Evolutionary conservation across 148 eudicot genomes (phyloP), one percentile per base, ranked within the genome.

Genomic region (Camellia lanceoleosa): DNA sequence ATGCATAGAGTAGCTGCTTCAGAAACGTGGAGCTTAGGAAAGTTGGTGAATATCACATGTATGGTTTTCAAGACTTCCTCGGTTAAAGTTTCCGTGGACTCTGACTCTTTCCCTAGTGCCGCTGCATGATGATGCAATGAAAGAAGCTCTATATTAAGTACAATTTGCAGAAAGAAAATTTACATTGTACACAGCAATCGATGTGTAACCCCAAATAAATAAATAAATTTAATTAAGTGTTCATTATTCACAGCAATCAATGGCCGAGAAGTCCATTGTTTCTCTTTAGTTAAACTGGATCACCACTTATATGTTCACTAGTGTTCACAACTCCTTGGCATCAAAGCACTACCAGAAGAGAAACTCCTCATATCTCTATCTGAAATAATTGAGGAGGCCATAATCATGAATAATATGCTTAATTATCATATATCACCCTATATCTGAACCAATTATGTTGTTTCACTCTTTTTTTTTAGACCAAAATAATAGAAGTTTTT

Each of bases 1-100:
- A 93, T 90, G 83, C 96, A 92, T 30, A 92, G 84, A 5, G 98
- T 93, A 59, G 96, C 89, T 64, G 96, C 96, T 83, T 93, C 96
- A 56, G 96, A 92, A 78, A 80, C 61, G 65, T 87, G 94, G 81
- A 93, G 90, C 84, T 92, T 92, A 42, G 88, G 89, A 72, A 93
- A 93, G 81, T 93, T 93, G 81, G 89, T 76, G 68, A 93, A 90
- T 80, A 93, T 88, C 64, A 90, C 88, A 76, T 85, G 77, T 77
- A 93, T 79, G 23, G 96, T 89, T 87, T 68, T 90, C 85, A 93
- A 82, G 55, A 90, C 87, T 84, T 93, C 96, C 86, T 89, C 94
- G 60, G 88, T 92, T 69, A 85, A 83, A 77, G 89, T 86, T 70
- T 90, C 88, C 61, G 92, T 80, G 44, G 98, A 86, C 91, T 88